Evolutionary conservation across 768 basidiomycete species (phyloP), one percentile per base, ranked within the genome.

Genomic region (Pleurotus tuoliensis): DNA sequence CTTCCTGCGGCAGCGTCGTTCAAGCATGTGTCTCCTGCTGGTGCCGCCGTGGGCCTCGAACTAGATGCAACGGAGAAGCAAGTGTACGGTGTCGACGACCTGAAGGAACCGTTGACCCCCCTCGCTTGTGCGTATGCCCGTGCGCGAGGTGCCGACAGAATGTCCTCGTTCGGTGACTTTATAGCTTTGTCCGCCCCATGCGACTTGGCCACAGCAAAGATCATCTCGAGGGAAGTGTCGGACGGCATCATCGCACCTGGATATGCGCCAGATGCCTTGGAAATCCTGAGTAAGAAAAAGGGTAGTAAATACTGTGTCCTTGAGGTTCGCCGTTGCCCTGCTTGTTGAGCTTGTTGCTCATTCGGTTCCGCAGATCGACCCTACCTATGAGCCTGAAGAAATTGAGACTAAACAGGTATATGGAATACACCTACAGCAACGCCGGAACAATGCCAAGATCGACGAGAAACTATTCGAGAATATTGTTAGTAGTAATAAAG

Each of bases 141-240:
- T 46, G 97, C 97, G 47, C 86, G 97, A 67, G 96, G 92, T 56
- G 96, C 97, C 20, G 97, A 99, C 69, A 87, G 97, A 54, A 99
- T 99, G 97, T 98, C 96, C 1, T 98, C 96, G 2, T 99, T 98
- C 69, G 97, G 97, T 4, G 97, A 99, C 74, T 99, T 98, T 69
- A 95, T 99, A 64, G 97, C 94, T 0, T 80, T 99, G 9, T 97
- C 94, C 15, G 87, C 89, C 24, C 84, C 87, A 16, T 97, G 95
- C 73, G 97, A 99, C 68, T 76, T 94, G 38, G 88, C 92, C 1
- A 98, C 97, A 7, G 97, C 97, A 43, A 87, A 86, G 61, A 95
- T 99, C 69, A 97, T 99, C 67, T 95, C 94, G n/a, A 84, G 97
- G 15, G 97, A 99, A 68, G 97, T 99, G 8, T 98, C 97, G 0